These are phyloP conservation scores for Aschersonia sp. DNA, from an alignment of 2,329 filamentous ascomycete species.

Conservation along the genomic window DNA sequence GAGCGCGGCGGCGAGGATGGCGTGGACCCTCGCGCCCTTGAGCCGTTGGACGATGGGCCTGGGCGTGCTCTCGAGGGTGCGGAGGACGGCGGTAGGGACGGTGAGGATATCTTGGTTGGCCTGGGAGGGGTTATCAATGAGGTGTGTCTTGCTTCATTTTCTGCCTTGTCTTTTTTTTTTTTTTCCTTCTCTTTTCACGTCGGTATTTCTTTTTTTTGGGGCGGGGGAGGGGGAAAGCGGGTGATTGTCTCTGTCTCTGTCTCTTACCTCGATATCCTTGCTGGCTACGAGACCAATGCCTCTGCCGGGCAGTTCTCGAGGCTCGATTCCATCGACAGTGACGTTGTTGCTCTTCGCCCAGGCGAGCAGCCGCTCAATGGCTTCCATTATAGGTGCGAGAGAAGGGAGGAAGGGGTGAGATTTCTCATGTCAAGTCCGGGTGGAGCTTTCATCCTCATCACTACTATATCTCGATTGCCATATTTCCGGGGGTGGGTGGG, in stretches of 20 bases:
- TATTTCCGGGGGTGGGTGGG: too few species aligned
- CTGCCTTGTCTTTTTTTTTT: not conserved
- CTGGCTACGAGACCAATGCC: constrained; percentile 69
- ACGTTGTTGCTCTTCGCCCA: constrained; percentile 58
- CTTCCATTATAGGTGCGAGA: constrained; percentile 3
- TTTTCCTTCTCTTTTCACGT: not conserved
- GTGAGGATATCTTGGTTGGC: constrained; percentile 41
- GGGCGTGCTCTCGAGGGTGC: constrained; percentile 48
- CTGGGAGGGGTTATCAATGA: constrained; percentile 9
- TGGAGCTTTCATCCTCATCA: too few species aligned
- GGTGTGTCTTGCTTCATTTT: not conserved
- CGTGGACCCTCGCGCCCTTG: constrained; percentile 46
- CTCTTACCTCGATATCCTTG: constrained; percentile 44
- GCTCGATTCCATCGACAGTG: constrained; percentile 49
- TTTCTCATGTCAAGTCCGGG: too few species aligned
- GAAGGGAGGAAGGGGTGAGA: too few species aligned
- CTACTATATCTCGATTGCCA: too few species aligned
- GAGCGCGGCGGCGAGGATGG: constrained; percentile 56
- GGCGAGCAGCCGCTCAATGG: constrained; percentile 38
- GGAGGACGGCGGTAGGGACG: constrained; percentile 48
- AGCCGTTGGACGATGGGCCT: constrained; percentile 35
- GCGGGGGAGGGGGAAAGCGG: not conserved
- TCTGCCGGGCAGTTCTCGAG: constrained; percentile 52
- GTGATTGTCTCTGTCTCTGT: not conserved
- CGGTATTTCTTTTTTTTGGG: not conserved